Conservation (phyloP, 2,329 filamentous ascomycete species). For the Verticillium zaregamsianum region DNA sequence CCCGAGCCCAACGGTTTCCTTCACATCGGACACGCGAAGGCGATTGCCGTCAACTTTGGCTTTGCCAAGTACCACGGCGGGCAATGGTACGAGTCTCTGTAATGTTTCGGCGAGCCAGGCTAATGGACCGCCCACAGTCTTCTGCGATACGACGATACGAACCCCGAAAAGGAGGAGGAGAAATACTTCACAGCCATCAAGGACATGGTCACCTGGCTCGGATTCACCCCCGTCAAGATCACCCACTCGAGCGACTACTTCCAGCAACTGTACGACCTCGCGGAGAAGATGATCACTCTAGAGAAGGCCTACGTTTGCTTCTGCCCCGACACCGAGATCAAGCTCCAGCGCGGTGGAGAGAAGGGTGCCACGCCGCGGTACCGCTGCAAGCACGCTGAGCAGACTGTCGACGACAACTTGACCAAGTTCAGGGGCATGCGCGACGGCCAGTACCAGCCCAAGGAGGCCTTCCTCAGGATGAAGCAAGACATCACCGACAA, state of each 20-base stretch:
- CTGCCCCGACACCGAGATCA: slow-evolving; percentile 75
- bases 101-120: background rate
- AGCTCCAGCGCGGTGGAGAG: slow-evolving; percentile 79
- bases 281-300: slow-evolving; percentile 74
- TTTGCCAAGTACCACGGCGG: slow-evolving; percentile 84
- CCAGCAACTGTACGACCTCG: slow-evolving; percentile 79
- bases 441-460: slow-evolving; percentile 83
- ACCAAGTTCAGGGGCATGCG: slow-evolving; percentile 84
- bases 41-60: slow-evolving; percentile 94
- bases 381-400: slow-evolving; percentile 75
- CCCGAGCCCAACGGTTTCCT: slow-evolving; percentile 91
- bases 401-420: slow-evolving; percentile 71
- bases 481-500: slow-evolving; percentile 80
- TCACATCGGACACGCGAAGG: slow-evolving; percentile 92
- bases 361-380: slow-evolving; percentile 65
- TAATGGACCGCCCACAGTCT: slow-evolving; percentile 42
- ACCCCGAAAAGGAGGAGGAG: slow-evolving; percentile 89
- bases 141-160: slow-evolving; percentile 88
- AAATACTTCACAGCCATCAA: slow-evolving; percentile 85
- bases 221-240: slow-evolving; percentile 49
- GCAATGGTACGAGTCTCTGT: background rate
- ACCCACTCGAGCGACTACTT: slow-evolving; percentile 93
- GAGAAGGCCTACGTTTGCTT: slow-evolving; percentile 82
- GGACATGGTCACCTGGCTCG: slow-evolving; percentile 83
- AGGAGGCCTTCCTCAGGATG: slow-evolving; percentile 85